Conservation (phyloP, 352 stramenopile species). For the Globisporangium irregulare region DNA sequence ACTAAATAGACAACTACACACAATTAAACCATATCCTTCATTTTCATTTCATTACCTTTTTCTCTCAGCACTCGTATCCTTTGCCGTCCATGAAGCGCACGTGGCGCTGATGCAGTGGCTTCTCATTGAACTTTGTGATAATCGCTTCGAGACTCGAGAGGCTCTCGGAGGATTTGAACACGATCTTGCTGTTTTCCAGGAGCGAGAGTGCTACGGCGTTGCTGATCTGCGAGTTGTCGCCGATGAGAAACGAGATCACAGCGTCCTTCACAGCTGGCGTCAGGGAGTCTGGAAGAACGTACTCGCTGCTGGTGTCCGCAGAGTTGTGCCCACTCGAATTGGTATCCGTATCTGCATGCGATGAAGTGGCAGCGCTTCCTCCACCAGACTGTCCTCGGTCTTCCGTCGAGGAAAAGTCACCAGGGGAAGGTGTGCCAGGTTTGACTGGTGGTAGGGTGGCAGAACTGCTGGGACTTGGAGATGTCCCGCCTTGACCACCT, state of each 20-base stretch:
- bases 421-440: background rate
- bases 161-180: constrained; percentile 7
- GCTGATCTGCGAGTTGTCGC: constrained; percentile 1
- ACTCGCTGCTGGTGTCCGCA: background rate
- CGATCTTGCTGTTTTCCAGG: background rate
- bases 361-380: background rate
- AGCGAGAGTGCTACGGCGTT: background rate
- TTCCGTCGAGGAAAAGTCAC: background rate
- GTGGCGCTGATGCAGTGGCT: constrained; percentile 4
- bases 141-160: background rate
- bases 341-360: background rate
- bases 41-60: background rate
- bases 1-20: no score
- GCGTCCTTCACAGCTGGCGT: background rate
- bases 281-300: background rate
- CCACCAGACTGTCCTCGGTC: background rate
- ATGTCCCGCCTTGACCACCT: background rate
- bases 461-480: background rate
- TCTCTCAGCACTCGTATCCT: background rate
- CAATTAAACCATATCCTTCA: background rate
- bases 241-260: constrained; percentile 5
- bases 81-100: constrained; percentile 2
- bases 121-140: constrained; percentile 7
- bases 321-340: no score
- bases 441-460: background rate